Percentiles rank a stretch among this genome's conserved stretches.
These are phyloP conservation scores for Panicum hallii DNA, from an alignment of 202 grass and related monocot genomes.

Conservation along the genomic window DNA sequence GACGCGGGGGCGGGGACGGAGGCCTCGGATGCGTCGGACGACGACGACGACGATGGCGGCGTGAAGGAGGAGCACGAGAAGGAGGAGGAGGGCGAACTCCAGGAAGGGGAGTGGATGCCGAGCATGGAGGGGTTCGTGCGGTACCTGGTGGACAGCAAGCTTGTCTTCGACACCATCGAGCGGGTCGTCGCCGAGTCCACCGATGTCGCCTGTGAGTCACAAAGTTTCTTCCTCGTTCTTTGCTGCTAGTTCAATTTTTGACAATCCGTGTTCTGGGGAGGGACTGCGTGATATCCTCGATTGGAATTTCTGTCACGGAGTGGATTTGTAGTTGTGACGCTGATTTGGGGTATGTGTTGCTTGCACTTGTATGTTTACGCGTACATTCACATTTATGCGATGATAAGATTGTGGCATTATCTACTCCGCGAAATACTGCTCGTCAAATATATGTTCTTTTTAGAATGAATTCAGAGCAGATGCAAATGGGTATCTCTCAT, in stretches of 20 bases:
- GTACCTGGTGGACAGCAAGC: slow-evolving; percentile 88
- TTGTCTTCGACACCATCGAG: slow-evolving; percentile 91
- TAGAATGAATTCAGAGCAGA: background rate
- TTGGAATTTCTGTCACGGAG: background rate
- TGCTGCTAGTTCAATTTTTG: background rate
- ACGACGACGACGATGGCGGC: background rate
- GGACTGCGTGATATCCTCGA: background rate
- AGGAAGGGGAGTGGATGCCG: slow-evolving; percentile 65
- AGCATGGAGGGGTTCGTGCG: slow-evolving; percentile 78
- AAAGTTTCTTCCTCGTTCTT: background rate
- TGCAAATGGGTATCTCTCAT: background rate
- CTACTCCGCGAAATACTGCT: background rate
- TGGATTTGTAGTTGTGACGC: background rate
- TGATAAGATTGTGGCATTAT: background rate
- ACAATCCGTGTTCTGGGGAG: background rate
- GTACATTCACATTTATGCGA: background rate
- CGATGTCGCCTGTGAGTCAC: slow-evolving; percentile 77
- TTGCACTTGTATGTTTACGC: background rate
- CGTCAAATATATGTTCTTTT: background rate
- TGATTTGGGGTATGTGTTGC: background rate
- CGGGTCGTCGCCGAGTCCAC: slow-evolving; percentile 76
- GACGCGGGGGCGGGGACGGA: background rate
- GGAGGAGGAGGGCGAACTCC: slow-evolving; percentile 3
- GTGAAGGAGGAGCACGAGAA: slow-evolving; percentile 17
- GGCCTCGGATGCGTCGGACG: background rate